phyloP scores from a whole-genome alignment of 1,139 yeast species.

The Yamadazyma membranifaciens region DNA sequence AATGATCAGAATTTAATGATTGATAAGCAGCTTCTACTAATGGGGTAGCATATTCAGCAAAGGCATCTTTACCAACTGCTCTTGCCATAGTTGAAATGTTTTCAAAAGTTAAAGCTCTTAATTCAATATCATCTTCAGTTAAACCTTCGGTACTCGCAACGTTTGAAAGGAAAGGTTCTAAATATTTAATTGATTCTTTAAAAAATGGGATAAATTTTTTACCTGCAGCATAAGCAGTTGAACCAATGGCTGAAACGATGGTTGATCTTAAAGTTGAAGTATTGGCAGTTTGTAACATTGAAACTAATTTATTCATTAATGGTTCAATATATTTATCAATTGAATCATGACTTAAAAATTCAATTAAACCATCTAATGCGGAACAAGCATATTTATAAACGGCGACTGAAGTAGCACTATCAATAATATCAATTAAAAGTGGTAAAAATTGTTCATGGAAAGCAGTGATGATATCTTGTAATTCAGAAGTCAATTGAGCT shows the following conservation, averaged over 20 bases:
- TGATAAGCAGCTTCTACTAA: conserved; percentile 85
- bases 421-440: conserved; percentile 81
- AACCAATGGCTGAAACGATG: conserved; percentile 93
- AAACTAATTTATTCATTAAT: conserved; percentile 84
- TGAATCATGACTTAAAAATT: conserved; percentile 86
- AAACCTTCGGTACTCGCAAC: conserved; percentile 67
- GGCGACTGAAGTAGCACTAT: conserved; percentile 77
- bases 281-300: conserved; percentile 69
- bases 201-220: conserved; percentile 84
- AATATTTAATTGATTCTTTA: conserved; percentile 70
- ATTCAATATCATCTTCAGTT: conserved; percentile 76
- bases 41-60: conserved; percentile 83
- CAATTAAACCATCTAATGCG: conserved; percentile 89
- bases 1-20: conserved; percentile 73
- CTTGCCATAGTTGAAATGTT: conserved; percentile 93
- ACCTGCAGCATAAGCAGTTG: conserved; percentile 95
- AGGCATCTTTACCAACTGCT: conserved; percentile 91
- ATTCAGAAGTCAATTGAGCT: conserved; percentile 74
- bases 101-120: conserved; percentile 90
- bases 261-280: conserved; percentile 76
- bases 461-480: conserved; percentile 81
- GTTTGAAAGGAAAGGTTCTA: conserved; percentile 75
- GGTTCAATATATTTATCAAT: conserved; percentile 81
- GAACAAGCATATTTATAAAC: conserved; percentile 89
- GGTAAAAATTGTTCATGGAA: conserved; percentile 83